Conservation (phyloP, 2,329 filamentous ascomycete species). For the Hymenoscyphus fraxineus region DNA sequence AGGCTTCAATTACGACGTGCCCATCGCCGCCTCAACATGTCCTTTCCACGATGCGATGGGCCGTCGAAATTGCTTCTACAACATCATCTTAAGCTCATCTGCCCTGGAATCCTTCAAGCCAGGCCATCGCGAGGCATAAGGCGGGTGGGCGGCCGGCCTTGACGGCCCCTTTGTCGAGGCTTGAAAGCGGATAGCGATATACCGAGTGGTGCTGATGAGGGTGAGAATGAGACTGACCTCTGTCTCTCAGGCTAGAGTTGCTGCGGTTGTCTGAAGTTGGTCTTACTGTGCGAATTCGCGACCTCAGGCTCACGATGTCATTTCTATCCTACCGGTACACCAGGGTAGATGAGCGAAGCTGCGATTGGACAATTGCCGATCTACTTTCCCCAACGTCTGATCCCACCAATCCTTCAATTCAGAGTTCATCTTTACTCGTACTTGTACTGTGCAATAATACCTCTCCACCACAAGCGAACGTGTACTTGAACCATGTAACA, state of each 20-base stretch:
- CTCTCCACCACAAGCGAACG: background rate
- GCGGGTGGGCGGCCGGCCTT: background rate
- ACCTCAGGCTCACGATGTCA: background rate
- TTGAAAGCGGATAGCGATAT: background rate
- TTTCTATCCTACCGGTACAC: too few species aligned
- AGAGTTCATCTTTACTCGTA: background rate
- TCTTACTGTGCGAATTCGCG: background rate
- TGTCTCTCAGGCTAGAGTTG: background rate
- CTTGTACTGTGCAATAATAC: background rate
- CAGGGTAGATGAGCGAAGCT: background rate
- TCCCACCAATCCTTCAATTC: slow-evolving; percentile 2
- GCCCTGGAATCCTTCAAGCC: background rate
- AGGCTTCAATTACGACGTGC: background rate
- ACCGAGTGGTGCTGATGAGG: background rate
- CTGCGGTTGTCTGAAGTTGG: background rate
- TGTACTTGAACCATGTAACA: background rate
- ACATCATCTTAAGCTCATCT: background rate
- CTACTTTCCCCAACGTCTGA: background rate
- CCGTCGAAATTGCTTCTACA: background rate
- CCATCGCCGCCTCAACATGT: background rate
- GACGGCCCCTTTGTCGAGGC: background rate
- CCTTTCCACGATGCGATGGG: background rate
- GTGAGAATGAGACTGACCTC: background rate
- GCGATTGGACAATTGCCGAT: background rate
- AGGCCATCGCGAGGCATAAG: too few species aligned